Evolutionary conservation across 352 stramenopile species (phyloP).

Genomic region (Phytophthora sojae): DNA sequence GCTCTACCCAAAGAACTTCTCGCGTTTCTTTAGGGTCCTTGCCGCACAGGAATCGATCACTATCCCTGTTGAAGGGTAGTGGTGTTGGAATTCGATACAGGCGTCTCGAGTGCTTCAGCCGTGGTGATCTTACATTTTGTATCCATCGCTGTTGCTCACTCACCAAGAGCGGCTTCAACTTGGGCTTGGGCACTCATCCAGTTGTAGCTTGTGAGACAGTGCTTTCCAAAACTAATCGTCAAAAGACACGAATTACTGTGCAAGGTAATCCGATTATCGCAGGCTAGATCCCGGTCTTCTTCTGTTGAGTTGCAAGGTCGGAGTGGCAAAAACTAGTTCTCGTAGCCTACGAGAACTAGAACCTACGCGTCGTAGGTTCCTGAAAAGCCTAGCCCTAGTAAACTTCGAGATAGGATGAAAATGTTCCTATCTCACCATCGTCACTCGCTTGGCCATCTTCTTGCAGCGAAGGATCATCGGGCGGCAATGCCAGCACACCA

Average conservation of each 20-base stretch:
- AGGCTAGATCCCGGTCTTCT: background rate
- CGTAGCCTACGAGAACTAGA: no score
- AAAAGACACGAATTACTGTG: background rate
- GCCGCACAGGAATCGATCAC: no score
- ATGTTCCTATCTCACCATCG: slow-evolving; percentile 12
- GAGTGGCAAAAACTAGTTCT: slow-evolving; percentile 3
- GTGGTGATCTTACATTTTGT: no score
- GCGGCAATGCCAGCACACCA: slow-evolving; percentile 7
- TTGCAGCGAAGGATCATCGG: background rate
- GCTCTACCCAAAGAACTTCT: no score
- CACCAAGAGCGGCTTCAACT: slow-evolving; percentile 3
- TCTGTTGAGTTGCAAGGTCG: background rate
- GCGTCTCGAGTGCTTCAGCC: no score
- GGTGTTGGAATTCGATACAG: no score
- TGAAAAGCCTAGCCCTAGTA: slow-evolving; percentile 24
- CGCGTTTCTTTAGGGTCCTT: no score
- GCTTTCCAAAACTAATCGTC: background rate
- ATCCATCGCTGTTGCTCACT: background rate
- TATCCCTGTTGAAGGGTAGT: no score
- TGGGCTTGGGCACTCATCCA: background rate
- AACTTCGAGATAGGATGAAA: slow-evolving; percentile 27
- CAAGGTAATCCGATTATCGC: background rate
- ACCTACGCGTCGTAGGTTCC: no score
- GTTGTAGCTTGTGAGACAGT: background rate
- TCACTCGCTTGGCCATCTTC: slow-evolving; percentile 8